Evolutionary conservation across 495 filamentous ascomycete genomes (phyloP), one percentile per base, ranked within the genome.

Genomic region (Pyrenula aspistea): DNA sequence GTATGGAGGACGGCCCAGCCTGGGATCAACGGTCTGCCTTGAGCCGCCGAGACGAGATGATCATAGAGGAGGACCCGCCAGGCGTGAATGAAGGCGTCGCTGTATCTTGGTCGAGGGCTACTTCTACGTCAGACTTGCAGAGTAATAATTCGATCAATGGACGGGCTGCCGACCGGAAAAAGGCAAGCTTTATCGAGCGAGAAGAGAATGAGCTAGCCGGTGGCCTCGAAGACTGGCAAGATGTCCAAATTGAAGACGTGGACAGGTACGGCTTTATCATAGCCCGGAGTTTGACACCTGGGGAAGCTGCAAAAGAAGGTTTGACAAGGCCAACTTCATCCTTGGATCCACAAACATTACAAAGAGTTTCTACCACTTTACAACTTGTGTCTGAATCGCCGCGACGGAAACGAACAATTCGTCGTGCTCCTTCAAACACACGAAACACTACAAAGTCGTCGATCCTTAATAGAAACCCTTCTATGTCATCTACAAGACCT

Each of bases 201-300:
- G 76, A 84, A 58, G 71, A 77, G 12, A 69, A 73, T 49, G 84
- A 86, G 68, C 69, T 84, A 12, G 89, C 90, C 12, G 91, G 91
- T 15, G 92, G 92, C 0, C 82, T 94, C 48, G 93, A 99, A 64
- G 91, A 96, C 63, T 99, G 93, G 94, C 86, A 92, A 62, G 85
- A 96, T 68, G 72, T 99, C 11, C 76, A 85, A n/a, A 86, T 80
- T n/a, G 78, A 74, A 47, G 88, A 95, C 66, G 87, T 97, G 49
- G 93, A 99, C 70, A 73, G 86, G 59, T 99, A 97, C 67, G 93
- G 93, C 19, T 99, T 99, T 73, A 97, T 99, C 67, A 78, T 75
- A 58, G 73, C 64, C 64, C 71, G 66, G 50, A 74, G 62, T 56
- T 60, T 54, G 59, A 75, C 61, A 59, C 66, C 56, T 69, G 67